Evolutionary conservation across 2,329 filamentous ascomycete species (phyloP), one percentile per base, ranked within the genome.

Genomic region (Aspergillus persii): DNA sequence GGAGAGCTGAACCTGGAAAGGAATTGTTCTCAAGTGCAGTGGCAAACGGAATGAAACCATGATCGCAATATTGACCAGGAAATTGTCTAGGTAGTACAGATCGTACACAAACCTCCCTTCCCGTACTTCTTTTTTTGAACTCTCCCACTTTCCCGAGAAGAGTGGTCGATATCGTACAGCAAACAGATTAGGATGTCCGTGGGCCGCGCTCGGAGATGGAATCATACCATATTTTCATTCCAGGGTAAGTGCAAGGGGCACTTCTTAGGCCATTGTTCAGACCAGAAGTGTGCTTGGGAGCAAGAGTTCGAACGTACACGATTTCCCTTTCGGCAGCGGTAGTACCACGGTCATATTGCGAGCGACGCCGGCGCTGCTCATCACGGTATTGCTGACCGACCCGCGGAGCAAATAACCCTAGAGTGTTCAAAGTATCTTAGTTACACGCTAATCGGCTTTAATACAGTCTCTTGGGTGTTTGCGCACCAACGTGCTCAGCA

Each of bases 291-390:
- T 59, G 62, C 27, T 59, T 63, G 4, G 66, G 62, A 48, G 61
- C 61, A 51, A 65, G 60, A 4, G 67, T 68, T 31, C 63, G 65
- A 54, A 70, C 68, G 56, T 69, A 72, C 6, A 71, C 66, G 46
- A 89, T 85, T 69, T 90, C 87, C 11, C 88, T 76, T 23, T 86
- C 87, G 23, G 89, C 88, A 61, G 90, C 83, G 58, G 86, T 84
- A 30, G 90, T 95, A 30, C 92, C 92, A 61, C 91, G 89, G 68
- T 96, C 92, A 67, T 86, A 96, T 68, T 91, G 88, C 26, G 90
- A 93, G 54, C 86, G 85, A 57, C 89, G 86, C 52, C 88, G 88
- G 61, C 90, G 87, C 71, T 92, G 90, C 71, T 92, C 88, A 63
- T 91, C 87, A 15, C 88, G 85, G 66, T 87, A 86, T 57, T 90